phyloP scores from a whole-genome alignment of 345 rosid genomes.

The Mangifera indica region DNA sequence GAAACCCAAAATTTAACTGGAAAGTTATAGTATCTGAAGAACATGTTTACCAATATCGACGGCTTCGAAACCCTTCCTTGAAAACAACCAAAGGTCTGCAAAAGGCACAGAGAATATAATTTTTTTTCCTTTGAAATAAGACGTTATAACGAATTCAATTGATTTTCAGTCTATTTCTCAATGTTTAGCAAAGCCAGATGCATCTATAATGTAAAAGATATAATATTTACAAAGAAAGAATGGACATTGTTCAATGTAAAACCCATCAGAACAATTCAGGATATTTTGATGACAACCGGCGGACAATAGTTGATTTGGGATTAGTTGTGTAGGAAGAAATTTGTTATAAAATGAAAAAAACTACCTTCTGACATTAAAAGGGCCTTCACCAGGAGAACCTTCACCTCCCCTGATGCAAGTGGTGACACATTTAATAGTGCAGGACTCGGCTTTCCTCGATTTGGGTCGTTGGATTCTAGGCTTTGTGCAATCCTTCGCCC shows the following conservation, averaged over 20 bases:
- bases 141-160: no score
- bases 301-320: background rate
- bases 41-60: slow-evolving; percentile 63
- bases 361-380: slow-evolving; percentile 71
- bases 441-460: slow-evolving; percentile 78
- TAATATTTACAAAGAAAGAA: no score
- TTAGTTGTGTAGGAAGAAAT: no score
- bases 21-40: background rate
- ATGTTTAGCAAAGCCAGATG: no score
- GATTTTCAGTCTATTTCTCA: no score
- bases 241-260: no score
- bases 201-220: no score
- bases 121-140: background rate
- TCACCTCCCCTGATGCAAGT: slow-evolving; percentile 84
- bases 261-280: no score
- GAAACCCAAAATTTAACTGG: background rate
- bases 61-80: slow-evolving; percentile 89
- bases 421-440: slow-evolving; percentile 75
- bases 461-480: slow-evolving; percentile 81
- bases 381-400: slow-evolving; percentile 85
- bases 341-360: no score
- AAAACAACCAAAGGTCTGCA: slow-evolving; percentile 78
- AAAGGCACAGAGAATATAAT: background rate
- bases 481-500: slow-evolving; percentile 61
- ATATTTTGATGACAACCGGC: no score